Evolutionary conservation across 495 filamentous ascomycete species (phyloP).

Genomic region (Penicilliopsis zonata): DNA sequence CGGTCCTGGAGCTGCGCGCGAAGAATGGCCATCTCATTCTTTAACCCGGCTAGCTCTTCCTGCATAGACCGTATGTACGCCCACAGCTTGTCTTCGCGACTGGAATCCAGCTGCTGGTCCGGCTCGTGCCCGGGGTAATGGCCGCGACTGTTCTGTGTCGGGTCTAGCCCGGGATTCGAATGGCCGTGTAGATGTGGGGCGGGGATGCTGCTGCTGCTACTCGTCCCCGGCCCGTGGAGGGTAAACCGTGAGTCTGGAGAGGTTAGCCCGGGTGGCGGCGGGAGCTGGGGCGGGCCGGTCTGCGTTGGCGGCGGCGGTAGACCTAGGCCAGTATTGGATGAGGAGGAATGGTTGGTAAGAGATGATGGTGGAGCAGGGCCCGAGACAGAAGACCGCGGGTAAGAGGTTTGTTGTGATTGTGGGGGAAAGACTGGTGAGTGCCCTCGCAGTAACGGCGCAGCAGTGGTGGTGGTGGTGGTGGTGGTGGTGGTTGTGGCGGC

Average conservation of each 20-base stretch:
- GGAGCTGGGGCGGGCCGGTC: conserved; percentile 39
- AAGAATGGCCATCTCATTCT: conserved; percentile 27
- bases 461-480: too few species aligned
- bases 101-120: conserved; percentile 17
- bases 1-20: conserved; percentile 17
- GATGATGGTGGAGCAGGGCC: conserved; percentile 12
- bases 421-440: conserved; percentile 60
- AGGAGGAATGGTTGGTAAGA: conserved; percentile 14
- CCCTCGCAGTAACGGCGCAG: conserved; percentile 38
- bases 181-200: too few species aligned
- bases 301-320: conserved; percentile 27
- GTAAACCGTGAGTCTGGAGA: conserved; percentile 35
- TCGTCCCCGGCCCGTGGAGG: conserved; percentile 21
- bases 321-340: conserved; percentile 18
- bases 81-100: conserved; percentile 30
- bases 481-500: too few species aligned
- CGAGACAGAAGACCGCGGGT: conserved; percentile 43
- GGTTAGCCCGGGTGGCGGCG: conserved; percentile 15
- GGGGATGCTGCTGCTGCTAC: conserved; percentile 17
- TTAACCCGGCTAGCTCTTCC: conserved; percentile 25
- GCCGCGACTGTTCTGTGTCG: conserved; percentile 10
- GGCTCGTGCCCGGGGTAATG: conserved; percentile 12
- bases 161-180: conserved; percentile 22
- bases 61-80: conserved; percentile 32
- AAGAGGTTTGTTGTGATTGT: conserved; percentile 56